phyloP scores from a whole-genome alignment of 345 rosid genomes.

The Garcia nutans region DNA sequence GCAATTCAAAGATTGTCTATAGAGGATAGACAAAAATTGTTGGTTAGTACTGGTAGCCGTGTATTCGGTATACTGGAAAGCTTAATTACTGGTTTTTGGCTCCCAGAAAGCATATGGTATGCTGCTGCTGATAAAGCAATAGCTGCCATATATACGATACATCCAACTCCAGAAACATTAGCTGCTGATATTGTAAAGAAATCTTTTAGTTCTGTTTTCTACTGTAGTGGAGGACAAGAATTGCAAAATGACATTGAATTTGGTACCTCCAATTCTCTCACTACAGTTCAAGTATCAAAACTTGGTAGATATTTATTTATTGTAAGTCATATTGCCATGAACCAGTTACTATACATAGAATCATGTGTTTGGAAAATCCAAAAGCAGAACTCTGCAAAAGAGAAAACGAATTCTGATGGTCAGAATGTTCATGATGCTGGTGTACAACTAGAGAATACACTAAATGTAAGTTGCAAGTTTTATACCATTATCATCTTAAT shows the following conservation, averaged over 20 bases:
- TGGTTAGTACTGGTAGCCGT: conserved; percentile 66
- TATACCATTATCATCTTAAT: not conserved
- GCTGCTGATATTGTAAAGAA: conserved; percentile 70
- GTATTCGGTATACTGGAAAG: conserved; percentile 73
- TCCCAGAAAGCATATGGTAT: conserved; percentile 84
- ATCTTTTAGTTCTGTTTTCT: conserved; percentile 60
- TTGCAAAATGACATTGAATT: conserved; percentile 39
- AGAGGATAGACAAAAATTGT: conserved; percentile 74
- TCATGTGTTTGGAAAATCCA: conserved; percentile 76
- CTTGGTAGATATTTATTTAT: conserved; percentile 83
- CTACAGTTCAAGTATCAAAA: conserved; percentile 65
- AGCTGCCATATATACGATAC: conserved; percentile 64
- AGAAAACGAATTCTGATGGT: conserved; percentile 43
- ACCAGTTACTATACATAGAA: conserved; percentile 91
- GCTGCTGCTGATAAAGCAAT: conserved; percentile 95
- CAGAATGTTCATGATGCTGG: conserved; percentile 32
- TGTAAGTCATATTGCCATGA: conserved; percentile 90
- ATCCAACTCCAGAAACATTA: conserved; percentile 85
- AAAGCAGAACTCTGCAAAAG: conserved; percentile 69
- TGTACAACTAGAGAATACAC: conserved; percentile 25
- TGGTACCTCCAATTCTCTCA: conserved; percentile 31
- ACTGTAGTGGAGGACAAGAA: conserved; percentile 46
- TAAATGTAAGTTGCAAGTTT: conserved; percentile 39
- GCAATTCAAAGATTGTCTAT: conserved; percentile 84
- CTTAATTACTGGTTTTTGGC: conserved; percentile 78